Evolutionary conservation across 371 early-diverging fungal species (phyloP).

Genomic region (Neoconidiobolus thromboides): DNA sequence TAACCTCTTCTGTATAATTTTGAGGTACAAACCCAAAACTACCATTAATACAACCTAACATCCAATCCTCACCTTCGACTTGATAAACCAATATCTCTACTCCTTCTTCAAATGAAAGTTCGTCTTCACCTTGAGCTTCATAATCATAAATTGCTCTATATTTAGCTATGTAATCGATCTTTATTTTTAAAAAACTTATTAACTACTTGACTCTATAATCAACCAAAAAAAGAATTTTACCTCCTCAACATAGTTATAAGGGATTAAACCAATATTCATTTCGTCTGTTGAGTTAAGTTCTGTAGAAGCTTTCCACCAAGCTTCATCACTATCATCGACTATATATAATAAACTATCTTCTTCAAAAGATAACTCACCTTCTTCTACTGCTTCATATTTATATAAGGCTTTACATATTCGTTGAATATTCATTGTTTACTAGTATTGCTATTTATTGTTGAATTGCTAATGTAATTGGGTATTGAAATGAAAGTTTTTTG

Average conservation of each 20-base stretch:
- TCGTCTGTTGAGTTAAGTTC: conserved; percentile 21
- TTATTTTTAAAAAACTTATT: not conserved
- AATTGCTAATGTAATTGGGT: no score
- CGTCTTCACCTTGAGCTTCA: conserved; percentile 53
- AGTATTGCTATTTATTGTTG: no score
- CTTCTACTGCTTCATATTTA: conserved; percentile 64
- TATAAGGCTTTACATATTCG: conserved; percentile 42
- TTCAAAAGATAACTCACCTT: conserved; percentile 64
- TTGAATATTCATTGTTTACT: conserved; percentile 20
- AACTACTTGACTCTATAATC: not conserved
- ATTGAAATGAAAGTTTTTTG: no score
- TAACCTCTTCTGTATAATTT: conserved; percentile 43
- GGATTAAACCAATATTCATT: conserved; percentile 40
- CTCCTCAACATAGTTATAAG: conserved; percentile 48
- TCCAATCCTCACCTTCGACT: conserved; percentile 66
- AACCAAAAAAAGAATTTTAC: conserved; percentile 18
- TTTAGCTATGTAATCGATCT: conserved; percentile 8
- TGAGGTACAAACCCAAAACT: conserved; percentile 52
- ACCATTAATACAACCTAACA: conserved; percentile 31
- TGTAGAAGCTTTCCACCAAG: conserved; percentile 59
- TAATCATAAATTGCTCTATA: conserved; percentile 63
- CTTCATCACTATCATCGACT: conserved; percentile 49
- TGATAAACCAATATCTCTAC: conserved; percentile 48
- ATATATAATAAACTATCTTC: conserved; percentile 60
- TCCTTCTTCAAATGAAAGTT: conserved; percentile 53